phyloP scores from a whole-genome alignment of 2,329 filamentous ascomycete species.

The Blastomyces parvus region DNA sequence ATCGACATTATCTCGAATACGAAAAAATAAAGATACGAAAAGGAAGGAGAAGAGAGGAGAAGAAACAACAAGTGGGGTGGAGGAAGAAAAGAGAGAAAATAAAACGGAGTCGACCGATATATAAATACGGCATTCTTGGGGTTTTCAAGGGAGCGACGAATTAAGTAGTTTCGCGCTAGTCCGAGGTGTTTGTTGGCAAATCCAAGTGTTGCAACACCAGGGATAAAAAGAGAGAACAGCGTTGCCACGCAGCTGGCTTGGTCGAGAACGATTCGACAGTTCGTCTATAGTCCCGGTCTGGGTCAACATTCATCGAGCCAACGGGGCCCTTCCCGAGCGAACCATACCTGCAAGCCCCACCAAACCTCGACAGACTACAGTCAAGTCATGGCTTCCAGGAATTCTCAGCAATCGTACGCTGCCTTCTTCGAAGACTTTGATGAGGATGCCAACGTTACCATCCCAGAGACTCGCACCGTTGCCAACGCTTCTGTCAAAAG shows the following conservation, averaged over 20 bases:
- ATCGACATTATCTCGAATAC: background rate
- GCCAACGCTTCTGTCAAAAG: conserved; percentile 45
- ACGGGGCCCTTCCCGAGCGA: conserved; percentile 15
- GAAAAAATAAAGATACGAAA: background rate
- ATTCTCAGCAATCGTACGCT: conserved; percentile 24
- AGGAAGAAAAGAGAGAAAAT: background rate
- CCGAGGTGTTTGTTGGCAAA: conserved; percentile 5
- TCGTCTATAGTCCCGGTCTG: conserved; percentile 7
- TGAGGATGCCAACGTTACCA: conserved; percentile 35
- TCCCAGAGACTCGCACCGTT: conserved; percentile 40
- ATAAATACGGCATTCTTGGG: background rate
- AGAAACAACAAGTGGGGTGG: background rate
- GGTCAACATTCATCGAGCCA: conserved; percentile 13
- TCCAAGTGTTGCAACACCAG: background rate
- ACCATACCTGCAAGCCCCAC: conserved; percentile 12
- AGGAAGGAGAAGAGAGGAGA: background rate
- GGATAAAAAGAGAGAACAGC: background rate
- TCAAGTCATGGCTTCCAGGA: conserved; percentile 30
- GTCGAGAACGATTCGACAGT: conserved; percentile 6
- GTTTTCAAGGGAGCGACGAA: background rate
- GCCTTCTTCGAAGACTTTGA: conserved; percentile 43
- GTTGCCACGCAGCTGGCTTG: conserved; percentile 5
- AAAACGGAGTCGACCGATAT: background rate
- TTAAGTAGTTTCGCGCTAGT: conserved; percentile 3
- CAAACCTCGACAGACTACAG: conserved; percentile 11